These are phyloP conservation scores for Brassica hybrid DNA, from an alignment of 441 rosid species.

Conservation along the genomic window DNA sequence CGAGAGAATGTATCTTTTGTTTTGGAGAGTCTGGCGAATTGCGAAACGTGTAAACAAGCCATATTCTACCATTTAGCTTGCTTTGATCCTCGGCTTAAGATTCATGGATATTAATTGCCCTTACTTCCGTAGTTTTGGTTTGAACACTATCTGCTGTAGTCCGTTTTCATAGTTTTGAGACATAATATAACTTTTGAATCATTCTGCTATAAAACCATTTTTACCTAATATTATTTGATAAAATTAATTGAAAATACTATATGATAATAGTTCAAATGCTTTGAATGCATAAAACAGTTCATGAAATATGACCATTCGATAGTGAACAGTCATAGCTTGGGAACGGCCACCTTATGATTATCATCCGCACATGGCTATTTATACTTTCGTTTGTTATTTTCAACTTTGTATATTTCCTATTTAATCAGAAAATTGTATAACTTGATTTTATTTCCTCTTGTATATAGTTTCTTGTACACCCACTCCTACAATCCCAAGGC, in stretches of 20 bases:
- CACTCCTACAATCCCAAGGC: not conserved
- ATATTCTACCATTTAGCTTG: not conserved
- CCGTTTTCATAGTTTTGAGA: not conserved
- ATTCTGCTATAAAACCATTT: not conserved
- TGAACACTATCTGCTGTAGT: not conserved
- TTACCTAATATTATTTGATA: not conserved
- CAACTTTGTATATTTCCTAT: not conserved
- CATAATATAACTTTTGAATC: not conserved
- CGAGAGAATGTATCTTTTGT: constrained; percentile 4
- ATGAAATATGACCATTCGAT: constrained; percentile 1
- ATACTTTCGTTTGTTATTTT: not conserved
- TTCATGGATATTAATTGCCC: not conserved
- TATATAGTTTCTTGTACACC: not conserved
- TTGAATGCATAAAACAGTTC: not conserved
- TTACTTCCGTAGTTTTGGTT: not conserved
- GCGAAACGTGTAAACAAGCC: not conserved
- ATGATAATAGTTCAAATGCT: not conserved
- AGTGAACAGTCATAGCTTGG: constrained; percentile 6
- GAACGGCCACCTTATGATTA: not conserved
- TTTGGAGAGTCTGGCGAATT: not conserved
- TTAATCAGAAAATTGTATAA: not conserved
- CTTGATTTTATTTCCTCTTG: too few relatives aligned
- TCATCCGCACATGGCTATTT: not conserved
- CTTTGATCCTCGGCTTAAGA: not conserved
- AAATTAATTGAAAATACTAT: not conserved